Conservation (phyloP, 768 basidiomycete species). For the Hygrocybe punicea region DNA sequence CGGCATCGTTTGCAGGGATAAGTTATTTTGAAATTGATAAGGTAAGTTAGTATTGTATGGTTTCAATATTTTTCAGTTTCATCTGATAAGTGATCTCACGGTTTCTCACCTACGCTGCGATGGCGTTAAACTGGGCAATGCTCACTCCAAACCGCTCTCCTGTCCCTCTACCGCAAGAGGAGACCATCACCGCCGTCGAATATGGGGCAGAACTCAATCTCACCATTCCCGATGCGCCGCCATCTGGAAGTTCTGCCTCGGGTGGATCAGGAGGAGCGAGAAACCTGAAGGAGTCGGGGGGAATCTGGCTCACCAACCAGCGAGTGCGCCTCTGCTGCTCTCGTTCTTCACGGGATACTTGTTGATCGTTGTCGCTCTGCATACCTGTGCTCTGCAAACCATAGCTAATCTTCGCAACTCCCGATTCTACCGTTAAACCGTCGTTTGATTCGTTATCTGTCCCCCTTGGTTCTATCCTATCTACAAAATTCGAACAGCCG, state of each 20-base stretch:
- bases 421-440: slow-evolving; percentile 15
- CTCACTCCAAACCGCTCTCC: slow-evolving; percentile 55
- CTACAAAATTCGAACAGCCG: slow-evolving; percentile 74
- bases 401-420: slow-evolving; percentile 62
- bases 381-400: too few species aligned
- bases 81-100: too few species aligned
- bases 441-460: slow-evolving; percentile 51
- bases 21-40: too few species aligned
- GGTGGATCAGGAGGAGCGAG: slow-evolving; percentile 54
- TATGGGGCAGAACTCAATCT: slow-evolving; percentile 58
- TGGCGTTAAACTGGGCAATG: slow-evolving; percentile 82
- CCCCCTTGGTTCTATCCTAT: slow-evolving; percentile 61
- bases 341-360: too few species aligned
- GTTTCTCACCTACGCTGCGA: slow-evolving; percentile 28
- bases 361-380: too few species aligned
- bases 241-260: slow-evolving; percentile 39
- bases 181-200: slow-evolving; percentile 52
- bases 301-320: slow-evolving; percentile 65
- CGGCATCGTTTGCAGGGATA: too few species aligned
- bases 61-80: too few species aligned
- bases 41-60: too few species aligned
- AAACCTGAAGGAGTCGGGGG: slow-evolving; percentile 58
- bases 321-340: slow-evolving; percentile 46
- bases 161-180: slow-evolving; percentile 62
- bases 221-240: slow-evolving; percentile 52